These are phyloP conservation scores for Zangia roseola DNA, from an alignment of 768 basidiomycete species.

Conservation along the genomic window DNA sequence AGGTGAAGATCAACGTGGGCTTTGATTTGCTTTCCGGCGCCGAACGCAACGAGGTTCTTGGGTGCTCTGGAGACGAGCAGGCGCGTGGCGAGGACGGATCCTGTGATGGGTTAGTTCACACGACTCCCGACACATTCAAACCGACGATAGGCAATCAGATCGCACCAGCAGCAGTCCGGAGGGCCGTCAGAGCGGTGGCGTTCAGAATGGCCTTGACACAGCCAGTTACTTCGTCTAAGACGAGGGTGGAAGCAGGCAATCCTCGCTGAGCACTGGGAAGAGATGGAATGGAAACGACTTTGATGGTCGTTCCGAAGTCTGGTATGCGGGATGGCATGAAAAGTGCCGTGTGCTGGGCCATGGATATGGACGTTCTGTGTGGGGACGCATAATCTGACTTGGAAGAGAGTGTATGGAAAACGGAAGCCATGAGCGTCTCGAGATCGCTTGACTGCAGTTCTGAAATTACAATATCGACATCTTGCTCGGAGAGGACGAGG, in stretches of 20 bases:
- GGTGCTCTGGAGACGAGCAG: slow-evolving; percentile 48
- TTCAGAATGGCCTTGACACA: slow-evolving; percentile 75
- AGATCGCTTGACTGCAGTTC: slow-evolving; percentile 45
- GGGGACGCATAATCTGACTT: slow-evolving; percentile 38
- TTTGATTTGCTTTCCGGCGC: slow-evolving; percentile 69
- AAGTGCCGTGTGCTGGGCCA: slow-evolving; percentile 56
- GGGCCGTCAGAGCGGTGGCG: slow-evolving; percentile 71
- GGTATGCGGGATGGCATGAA: slow-evolving; percentile 82
- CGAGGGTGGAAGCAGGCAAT: slow-evolving; percentile 72
- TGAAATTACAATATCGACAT: slow-evolving; percentile 52
- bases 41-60: slow-evolving; percentile 56
- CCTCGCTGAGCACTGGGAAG: slow-evolving; percentile 45
- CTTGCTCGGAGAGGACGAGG: slow-evolving; percentile 57
- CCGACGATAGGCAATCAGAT: neutral
- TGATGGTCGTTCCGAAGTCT: slow-evolving; percentile 59
- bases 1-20: slow-evolving; percentile 66
- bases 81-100: slow-evolving; percentile 64
- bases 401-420: slow-evolving; percentile 51
- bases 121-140: too few species aligned
- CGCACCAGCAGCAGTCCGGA: slow-evolving; percentile 79
- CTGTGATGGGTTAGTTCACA: slow-evolving; percentile 37
- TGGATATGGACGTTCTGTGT: slow-evolving; percentile 56
- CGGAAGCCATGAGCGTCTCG: slow-evolving; percentile 54
- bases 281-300: slow-evolving; percentile 77
- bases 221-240: slow-evolving; percentile 72